Conservation (phyloP, 2,329 filamentous ascomycete genomes). For the Apiospora kogelbergensis region DNA sequence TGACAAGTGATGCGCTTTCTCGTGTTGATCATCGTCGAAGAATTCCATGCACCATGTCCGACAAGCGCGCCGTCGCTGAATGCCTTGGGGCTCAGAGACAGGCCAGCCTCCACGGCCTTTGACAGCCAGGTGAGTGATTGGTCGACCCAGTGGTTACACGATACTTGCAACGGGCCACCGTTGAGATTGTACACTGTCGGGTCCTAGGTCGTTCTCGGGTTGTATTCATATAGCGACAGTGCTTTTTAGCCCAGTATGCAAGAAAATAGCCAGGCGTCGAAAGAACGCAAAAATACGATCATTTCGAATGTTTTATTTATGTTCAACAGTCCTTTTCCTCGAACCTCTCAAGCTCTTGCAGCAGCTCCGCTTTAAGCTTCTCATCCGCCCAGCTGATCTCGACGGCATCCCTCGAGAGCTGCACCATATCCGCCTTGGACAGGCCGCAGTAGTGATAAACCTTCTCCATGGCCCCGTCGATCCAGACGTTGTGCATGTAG, state of each 20-base stretch:
- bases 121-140: background rate
- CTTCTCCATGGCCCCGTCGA: constrained; percentile 47
- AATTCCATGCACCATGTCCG: background rate
- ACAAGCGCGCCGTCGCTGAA: background rate
- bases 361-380: constrained; percentile 32
- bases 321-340: background rate
- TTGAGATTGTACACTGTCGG: background rate
- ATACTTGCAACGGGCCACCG: background rate
- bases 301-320: background rate
- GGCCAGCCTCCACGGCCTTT: background rate
- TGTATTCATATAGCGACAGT: background rate
- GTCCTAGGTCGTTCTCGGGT: constrained; percentile 11
- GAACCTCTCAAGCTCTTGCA: constrained; percentile 23
- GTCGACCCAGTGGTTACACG: background rate
- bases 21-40: background rate
- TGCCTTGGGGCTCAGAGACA: background rate
- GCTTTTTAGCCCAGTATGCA: background rate
- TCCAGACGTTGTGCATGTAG: constrained; percentile 56
- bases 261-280: background rate
- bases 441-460: constrained; percentile 41
- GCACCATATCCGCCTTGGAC: constrained; percentile 40
- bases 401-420: constrained; percentile 40
- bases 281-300: too few relatives aligned
- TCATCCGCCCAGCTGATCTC: constrained; percentile 47
- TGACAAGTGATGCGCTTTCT: background rate